Base-by-base conservation (phyloP, 768 basidiomycete genomes). In the Strobilomyces echinocephalus region DNA sequence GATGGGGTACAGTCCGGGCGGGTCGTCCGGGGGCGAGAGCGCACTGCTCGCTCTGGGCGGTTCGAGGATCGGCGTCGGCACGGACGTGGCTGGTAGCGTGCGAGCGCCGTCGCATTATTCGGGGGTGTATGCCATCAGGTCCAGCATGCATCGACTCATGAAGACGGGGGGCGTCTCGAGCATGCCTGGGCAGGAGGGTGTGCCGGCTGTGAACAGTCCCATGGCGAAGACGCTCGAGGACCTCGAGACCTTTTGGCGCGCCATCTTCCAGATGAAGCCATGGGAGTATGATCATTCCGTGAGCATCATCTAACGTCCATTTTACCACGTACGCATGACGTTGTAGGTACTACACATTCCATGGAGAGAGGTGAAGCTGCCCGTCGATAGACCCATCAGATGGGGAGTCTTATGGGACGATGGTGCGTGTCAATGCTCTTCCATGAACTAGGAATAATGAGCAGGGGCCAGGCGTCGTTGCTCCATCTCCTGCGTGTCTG, bases 31-130 rank as follows among this genome's bases (percentile, higher is more conserved):
- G 2, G 86, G 86, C 6, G 86, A 87, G 64, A 79, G 76, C 2
- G 83, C 83, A 3, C 74, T 87, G 0, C 72, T 87, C 16, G 83
- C 85, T 0, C 71, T 77, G 49, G 80, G 81, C 18, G 83, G 83
- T 30, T 76, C 80, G 4, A 74, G 82, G 44, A 73, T 84, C 20
- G 84, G 85, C 1, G 72, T 87, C 41, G 86, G 86, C 7, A 82
- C 84, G 6, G 85, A 87, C 53, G 82, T 87, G 20, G 85, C 81
- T 10, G 87, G 86, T 3, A 82, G 80, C 30, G 79, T 89, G 38
- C 77, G 86, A 18, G 77, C 77, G 8, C 87, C 87, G 3, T 78
- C 85, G 1, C 79, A 85, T 52, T 84, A 83, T 59, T 82, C 82
- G 41, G 87, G 85, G 0, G 67, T 85, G 2, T 86, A 83, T 66